These are phyloP conservation scores for Madurella mycetomatis DNA, from an alignment of 2,329 filamentous ascomycete species.

Conservation along the genomic window DNA sequence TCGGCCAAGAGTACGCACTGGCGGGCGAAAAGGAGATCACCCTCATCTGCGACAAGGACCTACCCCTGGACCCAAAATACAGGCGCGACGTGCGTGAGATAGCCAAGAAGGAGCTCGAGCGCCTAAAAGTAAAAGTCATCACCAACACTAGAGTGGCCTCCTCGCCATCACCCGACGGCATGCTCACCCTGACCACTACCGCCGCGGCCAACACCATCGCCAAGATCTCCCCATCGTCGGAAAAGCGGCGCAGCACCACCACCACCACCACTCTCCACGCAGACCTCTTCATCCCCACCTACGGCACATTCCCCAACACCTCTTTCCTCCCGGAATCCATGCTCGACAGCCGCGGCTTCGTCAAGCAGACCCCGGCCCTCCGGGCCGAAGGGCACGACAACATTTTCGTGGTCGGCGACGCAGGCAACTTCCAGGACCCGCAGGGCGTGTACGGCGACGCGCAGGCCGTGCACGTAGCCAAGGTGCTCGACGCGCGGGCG, in stretches of 20 bases:
- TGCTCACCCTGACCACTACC: conserved; percentile 7
- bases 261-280: conserved; percentile 32
- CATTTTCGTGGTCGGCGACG: conserved; percentile 31
- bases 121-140: conserved; percentile 41
- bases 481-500: conserved; percentile 24
- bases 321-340: conserved; percentile 26
- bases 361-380: conserved; percentile 25
- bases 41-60: conserved; percentile 36
- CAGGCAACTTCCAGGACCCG: conserved; percentile 26
- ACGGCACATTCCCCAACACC: conserved; percentile 44
- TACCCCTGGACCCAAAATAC: conserved; percentile 36
- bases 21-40: conserved; percentile 43
- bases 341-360: conserved; percentile 26
- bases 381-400: conserved; percentile 28
- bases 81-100: conserved; percentile 37
- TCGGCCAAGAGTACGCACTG: conserved; percentile 44
- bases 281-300: conserved; percentile 45
- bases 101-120: conserved; percentile 37
- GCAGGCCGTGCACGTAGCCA: conserved; percentile 25
- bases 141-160: conserved; percentile 36
- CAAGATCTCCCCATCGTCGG: conserved; percentile 18
- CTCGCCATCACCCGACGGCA: neutral
- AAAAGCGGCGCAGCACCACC: too few relatives aligned
- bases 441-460: conserved; percentile 21
- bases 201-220: conserved; percentile 4